Percentiles rank a stretch among this genome's conserved stretches.
phyloP scores from a whole-genome alignment of 257 asterid species.

The Paulownia fortunei region DNA sequence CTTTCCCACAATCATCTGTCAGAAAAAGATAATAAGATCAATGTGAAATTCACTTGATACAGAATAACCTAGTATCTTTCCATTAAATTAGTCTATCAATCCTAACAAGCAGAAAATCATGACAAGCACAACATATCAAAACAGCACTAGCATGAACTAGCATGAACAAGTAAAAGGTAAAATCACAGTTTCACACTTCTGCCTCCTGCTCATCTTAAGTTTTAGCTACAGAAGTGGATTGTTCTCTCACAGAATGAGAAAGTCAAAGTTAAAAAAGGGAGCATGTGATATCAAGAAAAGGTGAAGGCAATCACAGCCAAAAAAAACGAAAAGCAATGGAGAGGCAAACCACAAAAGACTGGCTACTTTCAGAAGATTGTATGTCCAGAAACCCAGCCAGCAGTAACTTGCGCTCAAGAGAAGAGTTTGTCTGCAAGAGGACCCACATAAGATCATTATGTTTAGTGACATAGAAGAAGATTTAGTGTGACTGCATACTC shows the following conservation, averaged over 20 bases:
- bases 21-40: neutral
- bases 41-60: too few species aligned
- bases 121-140: neutral
- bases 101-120: too few species aligned
- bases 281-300: neutral
- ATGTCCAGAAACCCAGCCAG: slow-evolving; percentile 85
- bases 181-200: neutral
- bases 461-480: neutral
- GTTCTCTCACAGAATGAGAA: neutral
- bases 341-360: slow-evolving; percentile 65
- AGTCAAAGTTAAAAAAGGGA: neutral
- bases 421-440: slow-evolving; percentile 56
- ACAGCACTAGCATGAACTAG: neutral
- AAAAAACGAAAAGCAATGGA: neutral
- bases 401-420: slow-evolving; percentile 73
- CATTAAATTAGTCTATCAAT: too few species aligned
- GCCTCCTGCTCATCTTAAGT: neutral
- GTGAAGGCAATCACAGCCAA: neutral
- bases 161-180: neutral
- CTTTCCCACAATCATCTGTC: slow-evolving; percentile 72
- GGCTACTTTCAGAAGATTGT: slow-evolving; percentile 52
- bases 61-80: slow-evolving; percentile 20
- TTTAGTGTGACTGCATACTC: neutral
- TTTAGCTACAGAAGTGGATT: neutral
- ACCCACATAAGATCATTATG: slow-evolving; percentile 24